Evolutionary conservation across 306 rosid species (phyloP).

Genomic region (Alnus glutinosa): DNA sequence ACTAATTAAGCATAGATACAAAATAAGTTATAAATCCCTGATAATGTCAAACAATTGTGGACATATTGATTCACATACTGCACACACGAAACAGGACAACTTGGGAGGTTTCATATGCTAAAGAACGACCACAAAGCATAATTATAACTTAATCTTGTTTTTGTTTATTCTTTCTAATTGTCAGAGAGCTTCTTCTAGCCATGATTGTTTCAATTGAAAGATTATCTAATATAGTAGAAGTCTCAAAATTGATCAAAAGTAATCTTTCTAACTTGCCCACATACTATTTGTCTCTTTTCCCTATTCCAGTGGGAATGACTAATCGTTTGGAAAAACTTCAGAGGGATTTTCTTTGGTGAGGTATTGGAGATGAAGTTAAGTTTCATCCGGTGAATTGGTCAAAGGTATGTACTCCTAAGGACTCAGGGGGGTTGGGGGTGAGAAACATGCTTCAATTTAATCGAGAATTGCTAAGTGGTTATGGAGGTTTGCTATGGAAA

Average conservation of each 20-base stretch:
- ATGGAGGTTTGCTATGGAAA: too few relatives aligned
- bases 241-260: not conserved
- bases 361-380: too few relatives aligned
- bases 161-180: not conserved
- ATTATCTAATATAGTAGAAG: not conserved
- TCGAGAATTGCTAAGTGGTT: too few relatives aligned
- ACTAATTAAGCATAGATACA: not conserved
- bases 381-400: too few relatives aligned
- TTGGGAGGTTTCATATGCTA: constrained; percentile 7
- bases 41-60: not conserved
- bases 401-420: too few relatives aligned
- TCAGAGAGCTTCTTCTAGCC: constrained; percentile 7
- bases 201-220: not conserved
- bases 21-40: not conserved
- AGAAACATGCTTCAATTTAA: too few relatives aligned
- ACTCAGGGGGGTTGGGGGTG: too few relatives aligned
- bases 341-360: too few relatives aligned
- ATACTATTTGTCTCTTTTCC: too few relatives aligned
- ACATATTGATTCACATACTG: not conserved
- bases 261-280: too few relatives aligned
- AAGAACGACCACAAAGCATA: constrained; percentile 10
- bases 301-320: too few relatives aligned
- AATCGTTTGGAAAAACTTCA: too few relatives aligned
- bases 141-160: constrained; percentile 8
- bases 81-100: not conserved